phyloP scores from a whole-genome alignment of 129 eudicot species.

The Lonicera japonica region DNA sequence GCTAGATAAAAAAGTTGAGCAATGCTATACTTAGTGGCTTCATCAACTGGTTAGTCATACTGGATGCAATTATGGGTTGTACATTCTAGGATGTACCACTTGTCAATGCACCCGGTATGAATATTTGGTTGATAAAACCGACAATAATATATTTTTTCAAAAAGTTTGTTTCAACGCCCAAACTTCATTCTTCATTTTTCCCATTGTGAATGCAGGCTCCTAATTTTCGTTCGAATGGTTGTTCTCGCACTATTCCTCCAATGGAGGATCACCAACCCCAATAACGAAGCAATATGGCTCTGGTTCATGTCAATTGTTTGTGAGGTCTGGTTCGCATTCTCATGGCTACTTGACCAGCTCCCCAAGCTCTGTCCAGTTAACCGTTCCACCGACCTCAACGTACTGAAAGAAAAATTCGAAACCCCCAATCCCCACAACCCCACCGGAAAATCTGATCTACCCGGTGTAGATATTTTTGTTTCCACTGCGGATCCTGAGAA shows the following conservation, averaged over 20 bases:
- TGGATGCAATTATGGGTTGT: no score
- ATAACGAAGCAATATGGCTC: constrained; percentile 60
- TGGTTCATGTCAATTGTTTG: constrained; percentile 61
- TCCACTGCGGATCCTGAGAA: constrained; percentile 76
- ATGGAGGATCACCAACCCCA: constrained; percentile 55
- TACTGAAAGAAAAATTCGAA: constrained; percentile 58
- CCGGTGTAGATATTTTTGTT: constrained; percentile 57
- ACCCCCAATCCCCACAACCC: constrained; percentile 50
- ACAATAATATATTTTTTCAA: no score
- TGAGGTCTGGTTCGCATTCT: constrained; percentile 68
- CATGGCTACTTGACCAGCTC: constrained; percentile 69
- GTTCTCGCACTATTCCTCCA: constrained; percentile 48
- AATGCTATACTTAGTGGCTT: no score
- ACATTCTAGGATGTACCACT: no score
- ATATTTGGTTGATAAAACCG: no score
- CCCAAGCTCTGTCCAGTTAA: constrained; percentile 61
- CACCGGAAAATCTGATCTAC: constrained; percentile 62
- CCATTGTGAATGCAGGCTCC: constrained; percentile 25
- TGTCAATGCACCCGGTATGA: no score
- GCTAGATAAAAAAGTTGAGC: no score
- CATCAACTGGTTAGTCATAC: no score
- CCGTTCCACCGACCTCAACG: constrained; percentile 53
- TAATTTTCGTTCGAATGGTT: constrained; percentile 44
- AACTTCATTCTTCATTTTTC: no score
- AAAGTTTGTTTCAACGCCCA: no score